These are phyloP conservation scores for Colletotrichum somersetense DNA, from an alignment of 2,329 filamentous ascomycete species.

Conservation along the genomic window DNA sequence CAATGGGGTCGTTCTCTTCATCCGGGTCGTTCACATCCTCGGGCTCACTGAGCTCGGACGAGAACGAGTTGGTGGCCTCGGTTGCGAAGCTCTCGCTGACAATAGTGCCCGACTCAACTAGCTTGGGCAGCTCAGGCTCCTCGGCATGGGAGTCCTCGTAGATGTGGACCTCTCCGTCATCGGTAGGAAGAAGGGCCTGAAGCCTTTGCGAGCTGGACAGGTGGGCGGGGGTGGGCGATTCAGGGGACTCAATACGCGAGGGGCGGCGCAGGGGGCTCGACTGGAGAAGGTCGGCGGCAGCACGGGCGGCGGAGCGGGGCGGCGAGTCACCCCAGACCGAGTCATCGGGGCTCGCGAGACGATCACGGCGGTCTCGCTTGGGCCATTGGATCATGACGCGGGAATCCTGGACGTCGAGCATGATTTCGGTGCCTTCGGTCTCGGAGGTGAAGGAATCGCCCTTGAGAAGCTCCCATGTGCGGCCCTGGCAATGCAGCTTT, in stretches of 20 bases:
- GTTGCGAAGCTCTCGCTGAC: constrained; percentile 62
- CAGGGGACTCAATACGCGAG: constrained; percentile 77
- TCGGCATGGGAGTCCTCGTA: constrained; percentile 44
- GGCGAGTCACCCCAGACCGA: constrained; percentile 77
- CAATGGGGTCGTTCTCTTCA: constrained; percentile 93
- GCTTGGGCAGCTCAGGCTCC: constrained; percentile 55
- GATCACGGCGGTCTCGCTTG: constrained; percentile 64
- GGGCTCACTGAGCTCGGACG: constrained; percentile 68
- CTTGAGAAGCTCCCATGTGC: constrained; percentile 87
- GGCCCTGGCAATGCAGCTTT: constrained; percentile 91
- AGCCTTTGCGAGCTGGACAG: constrained; percentile 59
- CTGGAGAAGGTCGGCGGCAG: constrained; percentile 61
- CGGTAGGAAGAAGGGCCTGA: constrained; percentile 57
- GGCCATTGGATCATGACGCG: constrained; percentile 94
- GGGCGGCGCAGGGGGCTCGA: constrained; percentile 70
- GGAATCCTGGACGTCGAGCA: constrained; percentile 94
- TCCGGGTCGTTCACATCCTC: constrained; percentile 71
- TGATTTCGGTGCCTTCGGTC: constrained; percentile 88
- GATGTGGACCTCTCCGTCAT: constrained; percentile 43
- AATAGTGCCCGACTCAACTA: constrained; percentile 41
- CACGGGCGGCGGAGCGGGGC: constrained; percentile 55
- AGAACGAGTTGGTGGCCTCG: constrained; percentile 65
- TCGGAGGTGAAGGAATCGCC: constrained; percentile 92
- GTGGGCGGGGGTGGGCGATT: constrained; percentile 69
- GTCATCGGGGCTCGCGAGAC: constrained; percentile 68